These are phyloP conservation scores for Rhodotorula graminis DNA, from an alignment of 768 basidiomycete species.

Conservation along the genomic window DNA sequence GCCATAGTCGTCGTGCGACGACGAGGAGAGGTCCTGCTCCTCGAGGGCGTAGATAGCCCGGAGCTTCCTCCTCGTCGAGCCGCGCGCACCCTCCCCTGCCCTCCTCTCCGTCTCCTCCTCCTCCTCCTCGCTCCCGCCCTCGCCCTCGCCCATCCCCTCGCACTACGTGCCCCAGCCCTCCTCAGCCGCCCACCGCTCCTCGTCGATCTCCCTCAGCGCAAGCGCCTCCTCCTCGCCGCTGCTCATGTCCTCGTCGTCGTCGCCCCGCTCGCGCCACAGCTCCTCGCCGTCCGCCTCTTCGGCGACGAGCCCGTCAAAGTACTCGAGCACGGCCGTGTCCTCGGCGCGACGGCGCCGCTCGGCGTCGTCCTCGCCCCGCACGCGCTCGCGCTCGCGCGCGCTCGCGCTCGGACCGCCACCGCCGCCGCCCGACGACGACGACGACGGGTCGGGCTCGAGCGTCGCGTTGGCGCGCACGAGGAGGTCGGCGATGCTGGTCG, in stretches of 20 bases:
- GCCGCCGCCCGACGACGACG: too few relatives aligned
- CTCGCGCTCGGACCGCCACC: too few relatives aligned
- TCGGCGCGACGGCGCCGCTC: conserved; percentile 13
- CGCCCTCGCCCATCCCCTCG: too few relatives aligned
- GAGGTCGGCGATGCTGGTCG: too few relatives aligned
- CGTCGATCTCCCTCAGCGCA: not conserved
- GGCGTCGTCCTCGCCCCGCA: not conserved
- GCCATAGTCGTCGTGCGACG: not conserved
- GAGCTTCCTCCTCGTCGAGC: too few relatives aligned
- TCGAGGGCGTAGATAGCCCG: not conserved
- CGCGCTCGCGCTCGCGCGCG: too few relatives aligned
- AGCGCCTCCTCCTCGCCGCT: not conserved
- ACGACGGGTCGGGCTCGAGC: too few relatives aligned
- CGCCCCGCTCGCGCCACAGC: not conserved
- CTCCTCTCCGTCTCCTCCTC: not conserved
- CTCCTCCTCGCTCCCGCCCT: not conserved
- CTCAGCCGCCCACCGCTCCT: not conserved
- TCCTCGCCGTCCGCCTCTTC: not conserved
- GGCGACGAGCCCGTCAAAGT: conserved; percentile 22
- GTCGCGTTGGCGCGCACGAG: too few relatives aligned
- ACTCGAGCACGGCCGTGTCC: conserved; percentile 19
- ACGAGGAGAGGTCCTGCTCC: not conserved
- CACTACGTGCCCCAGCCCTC: too few relatives aligned
- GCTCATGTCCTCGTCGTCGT: not conserved
- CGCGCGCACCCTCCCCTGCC: too few relatives aligned